Evolutionary conservation across 352 stramenopile genomes (phyloP).

Genomic region (Phytophthora sojae): DNA sequence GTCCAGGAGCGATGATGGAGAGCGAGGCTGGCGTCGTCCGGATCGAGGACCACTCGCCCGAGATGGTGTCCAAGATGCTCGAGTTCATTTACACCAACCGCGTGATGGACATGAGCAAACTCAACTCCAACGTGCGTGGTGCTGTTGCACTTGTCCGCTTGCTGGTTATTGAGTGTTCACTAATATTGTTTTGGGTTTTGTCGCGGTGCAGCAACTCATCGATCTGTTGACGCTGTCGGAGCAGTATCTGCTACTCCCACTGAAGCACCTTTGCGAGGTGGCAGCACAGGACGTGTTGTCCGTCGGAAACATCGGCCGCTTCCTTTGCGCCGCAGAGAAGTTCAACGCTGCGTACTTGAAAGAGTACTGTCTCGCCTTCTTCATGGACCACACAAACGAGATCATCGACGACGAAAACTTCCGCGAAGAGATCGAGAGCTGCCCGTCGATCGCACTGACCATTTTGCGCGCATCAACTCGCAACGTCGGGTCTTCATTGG

Average conservation of each 20-base stretch:
- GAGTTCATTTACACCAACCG: constrained; percentile 95
- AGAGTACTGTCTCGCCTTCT: constrained; percentile 83
- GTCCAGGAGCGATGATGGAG: constrained; percentile 84
- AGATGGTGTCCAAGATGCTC: constrained; percentile 92
- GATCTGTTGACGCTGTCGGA: constrained; percentile 83
- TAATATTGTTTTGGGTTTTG: constrained; percentile 1
- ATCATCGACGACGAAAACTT: constrained; percentile 88
- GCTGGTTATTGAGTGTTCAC: background rate
- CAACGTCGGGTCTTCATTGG: constrained; percentile 27
- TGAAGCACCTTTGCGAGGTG: constrained; percentile 85
- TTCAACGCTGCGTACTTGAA: constrained; percentile 88
- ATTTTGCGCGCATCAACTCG: constrained; percentile 76
- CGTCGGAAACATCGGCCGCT: constrained; percentile 78
- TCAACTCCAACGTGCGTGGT: constrained; percentile 70
- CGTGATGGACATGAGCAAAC: constrained; percentile 79
- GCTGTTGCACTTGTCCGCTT: background rate
- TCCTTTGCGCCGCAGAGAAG: constrained; percentile 83
- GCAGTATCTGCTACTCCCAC: constrained; percentile 78
- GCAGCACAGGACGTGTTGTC: constrained; percentile 74
- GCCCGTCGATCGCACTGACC: constrained; percentile 76
- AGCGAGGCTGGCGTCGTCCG: constrained; percentile 82
- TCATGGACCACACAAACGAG: constrained; percentile 78
- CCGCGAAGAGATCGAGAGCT: constrained; percentile 81
- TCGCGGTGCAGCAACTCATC: constrained; percentile 76
- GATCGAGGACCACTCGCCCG: constrained; percentile 80